Conservation (phyloP, 2,329 filamentous ascomycete genomes). For the Apiospora kogelbergensis region DNA sequence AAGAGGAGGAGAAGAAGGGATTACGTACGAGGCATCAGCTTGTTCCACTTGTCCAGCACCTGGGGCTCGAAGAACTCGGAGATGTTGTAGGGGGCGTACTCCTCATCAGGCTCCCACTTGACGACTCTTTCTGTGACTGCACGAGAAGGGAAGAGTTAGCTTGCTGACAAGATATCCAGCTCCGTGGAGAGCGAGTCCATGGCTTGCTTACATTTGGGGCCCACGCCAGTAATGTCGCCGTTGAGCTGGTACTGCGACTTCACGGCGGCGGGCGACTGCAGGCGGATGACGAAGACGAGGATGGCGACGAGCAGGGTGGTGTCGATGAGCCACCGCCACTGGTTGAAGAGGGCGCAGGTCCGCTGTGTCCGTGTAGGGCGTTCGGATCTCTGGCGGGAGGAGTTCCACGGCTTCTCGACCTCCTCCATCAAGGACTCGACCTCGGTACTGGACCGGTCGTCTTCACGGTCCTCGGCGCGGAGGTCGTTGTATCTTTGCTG, state of each 20-base stretch:
- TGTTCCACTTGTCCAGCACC: constrained; percentile 38
- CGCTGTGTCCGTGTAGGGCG: constrained; percentile 22
- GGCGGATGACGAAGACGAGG: constrained; percentile 34
- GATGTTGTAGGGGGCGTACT: constrained; percentile 38
- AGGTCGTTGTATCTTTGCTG: constrained; percentile 31
- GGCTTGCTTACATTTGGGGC: constrained; percentile 32
- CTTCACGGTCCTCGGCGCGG: constrained; percentile 33
- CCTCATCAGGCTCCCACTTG: constrained; percentile 38
- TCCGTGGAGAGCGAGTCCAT: too few species aligned
- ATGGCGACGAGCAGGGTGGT: constrained; percentile 38
- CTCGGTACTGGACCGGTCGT: constrained; percentile 39
- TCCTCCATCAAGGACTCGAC: constrained; percentile 42
- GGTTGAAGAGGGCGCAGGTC: constrained; percentile 27
- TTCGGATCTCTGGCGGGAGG: constrained; percentile 15
- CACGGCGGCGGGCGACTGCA: constrained; percentile 21
- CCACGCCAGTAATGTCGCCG: constrained; percentile 37
- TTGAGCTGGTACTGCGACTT: constrained; percentile 35
- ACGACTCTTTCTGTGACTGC: constrained; percentile 36
- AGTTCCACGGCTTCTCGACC: constrained; percentile 35
- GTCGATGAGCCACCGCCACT: constrained; percentile 39
- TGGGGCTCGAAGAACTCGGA: constrained; percentile 39
- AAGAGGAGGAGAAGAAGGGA: not conserved
- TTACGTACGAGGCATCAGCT: constrained; percentile 38
- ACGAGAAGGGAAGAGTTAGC: constrained; percentile 9
- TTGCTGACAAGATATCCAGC: not conserved